These are phyloP conservation scores for Komagataea norvegica DNA, from an alignment of 1,139 yeast genomes.

Conservation along the genomic window DNA sequence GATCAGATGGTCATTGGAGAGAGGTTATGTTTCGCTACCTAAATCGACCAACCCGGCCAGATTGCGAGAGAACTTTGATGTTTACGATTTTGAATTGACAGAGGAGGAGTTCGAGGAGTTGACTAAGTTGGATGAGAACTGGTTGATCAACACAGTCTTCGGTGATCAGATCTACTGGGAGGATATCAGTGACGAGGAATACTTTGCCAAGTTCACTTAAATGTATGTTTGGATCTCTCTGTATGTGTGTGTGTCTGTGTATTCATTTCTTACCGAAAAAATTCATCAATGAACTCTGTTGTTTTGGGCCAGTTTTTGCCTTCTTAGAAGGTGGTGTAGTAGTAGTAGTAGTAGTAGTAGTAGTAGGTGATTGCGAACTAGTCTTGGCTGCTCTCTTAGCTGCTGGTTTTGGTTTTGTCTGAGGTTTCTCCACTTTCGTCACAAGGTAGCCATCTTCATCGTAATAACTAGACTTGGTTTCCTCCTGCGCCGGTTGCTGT, in stretches of 20 bases:
- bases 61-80: conserved; percentile 37
- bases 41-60: conserved; percentile 42
- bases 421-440: conserved; percentile 18
- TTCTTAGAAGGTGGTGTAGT: conserved; percentile 11
- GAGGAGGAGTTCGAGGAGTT: conserved; percentile 15
- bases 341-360: background rate
- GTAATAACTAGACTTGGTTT: conserved; percentile 18
- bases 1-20: conserved; percentile 35
- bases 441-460: conserved; percentile 31
- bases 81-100: conserved; percentile 35
- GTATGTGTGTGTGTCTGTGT: background rate
- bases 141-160: conserved; percentile 9
- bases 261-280: conserved; percentile 27
- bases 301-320: conserved; percentile 16
- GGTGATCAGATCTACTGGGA: conserved; percentile 10
- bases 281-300: conserved; percentile 22
- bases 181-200: conserved; percentile 11
- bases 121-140: conserved; percentile 17
- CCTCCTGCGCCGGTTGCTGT: conserved; percentile 6
- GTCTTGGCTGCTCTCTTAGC: conserved; percentile 4
- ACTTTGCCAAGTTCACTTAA: background rate
- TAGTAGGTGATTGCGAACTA: background rate
- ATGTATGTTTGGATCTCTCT: background rate
- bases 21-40: conserved; percentile 38
- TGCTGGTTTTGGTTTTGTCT: conserved; percentile 14